Base-by-base conservation (phyloP, 2,329 filamentous ascomycete genomes). In the Alternaria sp. region DNA sequence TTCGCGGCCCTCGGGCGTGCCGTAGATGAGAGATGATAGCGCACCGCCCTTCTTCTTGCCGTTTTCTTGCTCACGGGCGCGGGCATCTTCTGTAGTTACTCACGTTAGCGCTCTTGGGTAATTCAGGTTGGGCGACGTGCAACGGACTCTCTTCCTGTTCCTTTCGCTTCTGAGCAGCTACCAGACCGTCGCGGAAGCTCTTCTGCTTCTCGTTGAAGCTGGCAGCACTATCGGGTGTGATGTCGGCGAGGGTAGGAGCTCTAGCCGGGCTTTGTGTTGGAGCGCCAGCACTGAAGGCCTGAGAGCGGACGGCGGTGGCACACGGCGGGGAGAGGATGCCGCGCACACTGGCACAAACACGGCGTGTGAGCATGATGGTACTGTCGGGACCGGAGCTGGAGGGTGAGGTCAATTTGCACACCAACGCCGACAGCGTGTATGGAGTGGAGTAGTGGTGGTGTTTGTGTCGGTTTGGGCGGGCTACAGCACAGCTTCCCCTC, bases 1-100 rank as follows among this genome's bases (percentile, higher is more conserved):
- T 83, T 97, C 92, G 65, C 94, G 90, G 30, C 94, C 96, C 82
- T 98, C 95, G 77, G 96, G 93, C 13, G 96, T 99, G 75, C 96
- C 96, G 82, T 99, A 98, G 78, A 99, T 97, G 72, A 99, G 88
- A 72, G 91, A 95, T 36, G 92, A 91, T 62, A 99, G 82, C 43
- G 92, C 88, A 15, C 83, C 83, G 88, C 91, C 66, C 72, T 89
- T 86, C 78, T 90, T 91, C 59, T 86, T 83, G 55, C 88, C 86
- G 60, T 84, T 84, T 66, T 86, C 84, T 65, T 85, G 83, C 74
- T 92, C 88, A 67, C 87, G 85, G 73, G 85, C 83, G 73, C 86
- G 85, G 80, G 89, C 85, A 73, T 83, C 82, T 66, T 80, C 83
- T 84, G 77, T 61, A 67, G 78, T 79, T 77, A 81, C 78, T 70